phyloP scores from a whole-genome alignment of 169 alveolate species.

The Cryptosporidium canis region DNA sequence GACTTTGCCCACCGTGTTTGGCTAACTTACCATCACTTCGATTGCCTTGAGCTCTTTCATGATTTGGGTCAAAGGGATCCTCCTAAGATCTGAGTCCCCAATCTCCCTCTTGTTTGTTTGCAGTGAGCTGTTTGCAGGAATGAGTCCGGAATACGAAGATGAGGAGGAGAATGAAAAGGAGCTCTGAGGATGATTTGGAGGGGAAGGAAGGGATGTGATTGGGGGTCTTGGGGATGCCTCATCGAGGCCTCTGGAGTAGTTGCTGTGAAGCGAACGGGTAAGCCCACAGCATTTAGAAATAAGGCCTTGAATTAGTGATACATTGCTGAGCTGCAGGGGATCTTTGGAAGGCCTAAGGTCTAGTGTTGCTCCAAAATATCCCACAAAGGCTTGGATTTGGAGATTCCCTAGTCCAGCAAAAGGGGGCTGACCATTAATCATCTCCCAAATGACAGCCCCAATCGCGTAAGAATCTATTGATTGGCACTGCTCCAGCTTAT shows the following conservation, averaged over 20 bases:
- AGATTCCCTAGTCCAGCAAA: slow-evolving; percentile 47
- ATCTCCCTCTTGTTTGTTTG: neutral
- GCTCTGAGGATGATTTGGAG: neutral
- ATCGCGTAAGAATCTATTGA: slow-evolving; percentile 32
- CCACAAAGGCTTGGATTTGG: slow-evolving; percentile 55
- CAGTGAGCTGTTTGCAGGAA: neutral
- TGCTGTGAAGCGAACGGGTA: neutral
- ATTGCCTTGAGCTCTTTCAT: neutral
- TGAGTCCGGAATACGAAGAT: neutral
- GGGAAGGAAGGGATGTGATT: neutral
- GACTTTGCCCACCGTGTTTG: neutral
- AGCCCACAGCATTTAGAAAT: slow-evolving; percentile 34
- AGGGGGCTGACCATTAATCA: slow-evolving; percentile 67
- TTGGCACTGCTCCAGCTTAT: slow-evolving; percentile 11
- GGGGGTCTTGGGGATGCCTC: neutral
- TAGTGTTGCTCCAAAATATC: slow-evolving; percentile 17
- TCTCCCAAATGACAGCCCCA: slow-evolving; percentile 55
- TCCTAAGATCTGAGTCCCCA: neutral
- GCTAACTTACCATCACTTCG: slow-evolving; percentile 34
- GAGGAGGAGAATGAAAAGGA: neutral
- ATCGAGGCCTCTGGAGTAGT: neutral
- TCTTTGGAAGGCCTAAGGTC: neutral
- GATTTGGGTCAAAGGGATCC: neutral
- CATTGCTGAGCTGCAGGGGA: neutral
- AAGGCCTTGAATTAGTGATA: neutral